Base-by-base conservation (phyloP, 805 yeast genomes). In the Candida pini region DNA sequence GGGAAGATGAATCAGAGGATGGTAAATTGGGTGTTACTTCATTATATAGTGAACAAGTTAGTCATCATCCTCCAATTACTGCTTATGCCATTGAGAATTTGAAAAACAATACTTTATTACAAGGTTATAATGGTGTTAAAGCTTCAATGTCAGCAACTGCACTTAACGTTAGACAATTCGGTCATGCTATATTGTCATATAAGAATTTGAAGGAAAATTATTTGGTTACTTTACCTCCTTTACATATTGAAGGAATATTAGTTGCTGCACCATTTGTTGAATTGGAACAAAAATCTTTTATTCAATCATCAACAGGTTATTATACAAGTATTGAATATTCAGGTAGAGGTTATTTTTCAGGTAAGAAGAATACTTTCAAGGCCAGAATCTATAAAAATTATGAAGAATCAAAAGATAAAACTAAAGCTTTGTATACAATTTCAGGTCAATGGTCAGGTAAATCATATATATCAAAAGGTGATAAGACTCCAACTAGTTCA, bases 1-100 rank as follows among this genome's bases (percentile, higher is more conserved):
- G 97, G 95, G 63, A 62, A 3, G 86, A 78, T 45, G 53, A 56
- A 31, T 55, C 74, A 18, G 43, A 53, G 12, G 73, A 70, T 28
- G 59, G 65, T 9, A 66, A 63, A 35, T 60, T 74, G 12, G 96
- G 95, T 27, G 94, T 85, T 42, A 84, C 96, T 18, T 62, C 77
- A 9, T 66, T 90, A 32, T 53, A 87, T 35, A 76, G 89, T 44
- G 98, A 92, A 62, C 98, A 92, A 63, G 97, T 92, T 10, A 79
- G 89, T 42, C 98, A 92, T 63, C 98, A 92, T 60, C 98, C 98
- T 13, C 97, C 98, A 18, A 81, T 84, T 23, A 89, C 97, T n/a
- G 97, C 92, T 6, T 92, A 88, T 56, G 75, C 88, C 28, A 73
- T 92, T 36, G 64, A 74, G 52, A 88, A 88, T 56, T 83, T 78